Percentiles rank a stretch among this genome's conserved stretches.
These are phyloP conservation scores for Saccharomyces jurei DNA, from an alignment of 805 yeast species.

Conservation along the genomic window DNA sequence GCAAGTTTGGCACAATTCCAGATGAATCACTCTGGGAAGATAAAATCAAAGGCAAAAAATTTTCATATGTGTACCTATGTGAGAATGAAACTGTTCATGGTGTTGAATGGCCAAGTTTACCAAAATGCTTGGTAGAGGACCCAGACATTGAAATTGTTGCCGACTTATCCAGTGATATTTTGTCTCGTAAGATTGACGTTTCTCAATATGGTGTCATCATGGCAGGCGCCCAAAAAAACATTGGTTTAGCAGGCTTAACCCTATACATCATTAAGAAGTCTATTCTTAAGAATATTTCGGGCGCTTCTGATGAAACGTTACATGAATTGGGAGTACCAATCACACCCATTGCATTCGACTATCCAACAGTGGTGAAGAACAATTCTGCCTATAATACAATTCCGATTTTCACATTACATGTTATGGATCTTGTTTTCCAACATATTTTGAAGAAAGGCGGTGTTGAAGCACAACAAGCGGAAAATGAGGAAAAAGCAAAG, in stretches of 20 bases:
- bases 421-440: constrained; percentile 69
- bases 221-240: constrained; percentile 98
- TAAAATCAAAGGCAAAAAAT: constrained; percentile 38
- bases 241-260: constrained; percentile 93
- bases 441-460: constrained; percentile 67
- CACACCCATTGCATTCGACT: constrained; percentile 82
- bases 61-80: constrained; percentile 83
- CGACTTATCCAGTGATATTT: constrained; percentile 89
- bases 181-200: constrained; percentile 74
- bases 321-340: constrained; percentile 58
- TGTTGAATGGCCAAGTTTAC: constrained; percentile 59
- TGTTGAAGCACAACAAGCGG: constrained; percentile 46
- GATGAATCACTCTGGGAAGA: constrained; percentile 54
- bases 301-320: constrained; percentile 56
- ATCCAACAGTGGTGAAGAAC: constrained; percentile 76
- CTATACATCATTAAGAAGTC: constrained; percentile 82
- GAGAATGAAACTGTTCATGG: constrained; percentile 98
- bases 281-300: constrained; percentile 45
- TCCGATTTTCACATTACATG: constrained; percentile 86
- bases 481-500: constrained; percentile 54
- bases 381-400: constrained; percentile 93
- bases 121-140: constrained; percentile 45
- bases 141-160: constrained; percentile 71
- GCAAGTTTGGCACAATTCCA: constrained; percentile 64
- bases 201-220: constrained; percentile 78